These are phyloP conservation scores for Hanseniaspora mollemarum DNA, from an alignment of 805 yeast species.

Conservation along the genomic window DNA sequence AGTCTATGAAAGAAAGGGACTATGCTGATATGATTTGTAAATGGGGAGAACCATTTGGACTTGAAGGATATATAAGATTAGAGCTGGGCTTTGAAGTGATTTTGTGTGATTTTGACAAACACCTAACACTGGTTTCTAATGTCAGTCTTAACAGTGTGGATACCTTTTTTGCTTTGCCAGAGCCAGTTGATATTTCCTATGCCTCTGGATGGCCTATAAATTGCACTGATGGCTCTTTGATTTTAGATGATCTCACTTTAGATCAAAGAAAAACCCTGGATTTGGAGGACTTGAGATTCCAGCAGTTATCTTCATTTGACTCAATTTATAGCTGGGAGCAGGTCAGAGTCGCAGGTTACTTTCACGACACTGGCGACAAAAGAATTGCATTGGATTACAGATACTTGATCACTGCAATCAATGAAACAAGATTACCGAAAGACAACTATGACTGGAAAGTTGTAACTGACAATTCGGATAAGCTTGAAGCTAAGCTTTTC, in stretches of 20 bases:
- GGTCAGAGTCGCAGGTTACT: conserved; percentile 34
- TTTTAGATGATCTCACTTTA: conserved; percentile 21
- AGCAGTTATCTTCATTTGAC: conserved; percentile 20
- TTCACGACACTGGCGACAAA: conserved; percentile 39
- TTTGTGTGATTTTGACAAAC: conserved; percentile 45
- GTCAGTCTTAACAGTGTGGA: conserved; percentile 32
- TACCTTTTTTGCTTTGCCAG: conserved; percentile 34
- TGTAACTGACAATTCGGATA: conserved; percentile 29
- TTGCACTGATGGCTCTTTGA: conserved; percentile 20
- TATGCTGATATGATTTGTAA: conserved; percentile 43
- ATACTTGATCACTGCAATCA: conserved; percentile 42
- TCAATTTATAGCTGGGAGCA: conserved; percentile 36
- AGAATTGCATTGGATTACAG: conserved; percentile 43
- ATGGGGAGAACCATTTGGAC: conserved; percentile 43
- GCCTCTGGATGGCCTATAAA: conserved; percentile 28
- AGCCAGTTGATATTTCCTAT: conserved; percentile 21
- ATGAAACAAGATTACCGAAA: conserved; percentile 38
- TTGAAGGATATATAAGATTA: conserved; percentile 48
- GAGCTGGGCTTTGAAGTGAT: conserved; percentile 55
- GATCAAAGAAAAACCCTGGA: conserved; percentile 23
- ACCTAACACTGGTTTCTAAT: conserved; percentile 38
- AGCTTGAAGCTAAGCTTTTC: conserved; percentile 24
- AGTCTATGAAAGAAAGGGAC: conserved; percentile 32
- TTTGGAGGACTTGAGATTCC: conserved; percentile 24
- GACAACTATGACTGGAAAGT: conserved; percentile 38